Percentiles rank a stretch among this genome's conserved stretches.
Conservation (phyloP, 768 basidiomycete species). For the Tricholoma terreum region DNA sequence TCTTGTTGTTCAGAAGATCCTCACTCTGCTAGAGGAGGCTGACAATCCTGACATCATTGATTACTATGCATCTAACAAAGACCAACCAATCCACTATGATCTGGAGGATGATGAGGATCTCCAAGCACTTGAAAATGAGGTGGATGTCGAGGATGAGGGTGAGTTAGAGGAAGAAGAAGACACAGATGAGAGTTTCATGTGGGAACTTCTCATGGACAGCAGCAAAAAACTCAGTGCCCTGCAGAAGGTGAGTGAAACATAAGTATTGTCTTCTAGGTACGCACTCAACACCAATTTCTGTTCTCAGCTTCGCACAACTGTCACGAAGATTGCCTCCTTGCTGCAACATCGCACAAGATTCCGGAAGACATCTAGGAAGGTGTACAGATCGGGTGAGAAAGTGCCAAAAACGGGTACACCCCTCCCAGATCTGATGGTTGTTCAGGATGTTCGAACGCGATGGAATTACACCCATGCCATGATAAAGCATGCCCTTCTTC, state of each 20-base stretch:
- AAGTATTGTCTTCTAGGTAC: background rate
- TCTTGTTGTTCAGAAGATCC: slow-evolving; percentile 27
- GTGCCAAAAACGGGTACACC: background rate
- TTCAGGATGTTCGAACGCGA: background rate
- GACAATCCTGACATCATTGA: slow-evolving; percentile 3
- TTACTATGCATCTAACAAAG: slow-evolving; percentile 16
- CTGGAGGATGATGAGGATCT: slow-evolving; percentile 9
- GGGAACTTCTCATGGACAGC: background rate
- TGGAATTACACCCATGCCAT: background rate
- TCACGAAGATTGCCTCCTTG: background rate
- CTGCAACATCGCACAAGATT: slow-evolving; percentile 2
- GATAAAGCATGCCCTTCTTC: slow-evolving; percentile 2
- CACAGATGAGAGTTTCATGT: background rate
- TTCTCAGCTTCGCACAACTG: background rate
- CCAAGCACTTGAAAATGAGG: background rate
- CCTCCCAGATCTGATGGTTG: background rate
- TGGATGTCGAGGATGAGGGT: background rate
- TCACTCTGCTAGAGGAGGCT: slow-evolving; percentile 2
- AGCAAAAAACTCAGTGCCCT: background rate
- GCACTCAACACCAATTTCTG: background rate
- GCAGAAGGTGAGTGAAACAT: background rate
- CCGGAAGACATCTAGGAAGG: background rate
- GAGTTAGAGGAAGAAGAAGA: slow-evolving; percentile 1
- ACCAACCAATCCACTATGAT: slow-evolving; percentile 28
- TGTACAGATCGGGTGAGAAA: background rate